These are phyloP conservation scores for Kandelia obovata DNA, from an alignment of 345 rosid genomes.

Conservation along the genomic window DNA sequence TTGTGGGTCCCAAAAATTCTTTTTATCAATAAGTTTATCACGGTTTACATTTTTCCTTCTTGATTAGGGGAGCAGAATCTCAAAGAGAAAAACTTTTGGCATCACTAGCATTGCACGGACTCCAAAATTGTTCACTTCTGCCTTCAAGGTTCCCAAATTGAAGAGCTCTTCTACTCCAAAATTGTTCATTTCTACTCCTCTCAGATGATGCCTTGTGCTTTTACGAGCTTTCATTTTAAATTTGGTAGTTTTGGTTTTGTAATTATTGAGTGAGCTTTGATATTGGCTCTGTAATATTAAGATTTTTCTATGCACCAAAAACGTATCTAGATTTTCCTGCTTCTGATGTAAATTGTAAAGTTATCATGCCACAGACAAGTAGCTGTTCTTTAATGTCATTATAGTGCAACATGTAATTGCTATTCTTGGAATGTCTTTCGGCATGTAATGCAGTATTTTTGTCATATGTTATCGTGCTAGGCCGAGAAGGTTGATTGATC, in stretches of 20 bases:
- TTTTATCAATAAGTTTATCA: too few relatives aligned
- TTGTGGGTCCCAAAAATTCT: too few relatives aligned
- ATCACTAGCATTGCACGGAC: conserved; percentile 27
- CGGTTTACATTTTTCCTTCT: too few relatives aligned
- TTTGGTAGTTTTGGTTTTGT: background rate
- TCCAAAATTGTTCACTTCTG: conserved; percentile 62
- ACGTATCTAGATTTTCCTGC: too few relatives aligned
- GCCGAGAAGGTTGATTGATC: too few relatives aligned
- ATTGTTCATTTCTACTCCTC: background rate
- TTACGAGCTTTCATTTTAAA: background rate
- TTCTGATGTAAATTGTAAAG: too few relatives aligned
- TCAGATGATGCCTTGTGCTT: conserved; percentile 3
- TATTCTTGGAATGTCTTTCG: background rate
- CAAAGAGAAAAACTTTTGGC: conserved; percentile 49
- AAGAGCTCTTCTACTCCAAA: conserved; percentile 39
- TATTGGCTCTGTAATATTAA: too few relatives aligned
- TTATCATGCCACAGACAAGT: too few relatives aligned
- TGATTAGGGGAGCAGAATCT: too few relatives aligned
- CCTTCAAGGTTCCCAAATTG: conserved; percentile 77
- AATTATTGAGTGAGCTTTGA: background rate
- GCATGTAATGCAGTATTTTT: background rate
- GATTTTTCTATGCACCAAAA: too few relatives aligned
- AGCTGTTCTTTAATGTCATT: background rate
- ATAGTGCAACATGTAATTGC: too few relatives aligned
- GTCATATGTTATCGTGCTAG: background rate